phyloP scores from a whole-genome alignment of 257 asterid species.

The Penstemon davidsonii region DNA sequence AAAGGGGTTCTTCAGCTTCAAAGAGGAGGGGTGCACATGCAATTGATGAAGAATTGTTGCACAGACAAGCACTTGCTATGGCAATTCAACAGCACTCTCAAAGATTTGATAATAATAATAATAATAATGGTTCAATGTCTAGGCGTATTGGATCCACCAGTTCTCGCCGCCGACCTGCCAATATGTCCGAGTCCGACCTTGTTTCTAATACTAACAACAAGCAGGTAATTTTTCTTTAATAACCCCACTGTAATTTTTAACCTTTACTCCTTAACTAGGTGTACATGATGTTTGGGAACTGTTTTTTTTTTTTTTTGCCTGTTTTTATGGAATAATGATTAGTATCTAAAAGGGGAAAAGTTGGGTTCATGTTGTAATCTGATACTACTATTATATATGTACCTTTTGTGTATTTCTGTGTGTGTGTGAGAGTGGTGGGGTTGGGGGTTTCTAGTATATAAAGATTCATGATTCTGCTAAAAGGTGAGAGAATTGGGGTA shows the following conservation, averaged over 20 bases:
- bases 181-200: constrained; percentile 44
- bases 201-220: constrained; percentile 42
- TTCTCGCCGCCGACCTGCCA: constrained; percentile 75
- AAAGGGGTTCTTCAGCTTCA: constrained; percentile 57
- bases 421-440: constrained; percentile 17
- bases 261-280: not conserved
- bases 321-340: constrained; percentile 26
- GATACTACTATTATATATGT: too few relatives aligned
- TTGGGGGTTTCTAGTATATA: constrained; percentile 19
- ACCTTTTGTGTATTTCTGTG: not conserved
- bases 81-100: constrained; percentile 98
- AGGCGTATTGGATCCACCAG: constrained; percentile 92
- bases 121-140: constrained; percentile 59
- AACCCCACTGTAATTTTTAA: too few relatives aligned
- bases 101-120: constrained; percentile 51
- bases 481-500: constrained; percentile 23
- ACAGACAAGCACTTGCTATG: constrained; percentile 89
- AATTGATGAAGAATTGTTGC: constrained; percentile 79
- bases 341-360: constrained; percentile 31
- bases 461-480: constrained; percentile 35
- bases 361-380: not conserved
- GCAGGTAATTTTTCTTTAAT: constrained; percentile 31
- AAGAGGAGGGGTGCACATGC: constrained; percentile 51
- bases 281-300: not conserved
- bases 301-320: constrained; percentile 4